Evolutionary conservation across 805 yeast genomes (phyloP).

Genomic region (Metschnikowia reukaufii): DNA sequence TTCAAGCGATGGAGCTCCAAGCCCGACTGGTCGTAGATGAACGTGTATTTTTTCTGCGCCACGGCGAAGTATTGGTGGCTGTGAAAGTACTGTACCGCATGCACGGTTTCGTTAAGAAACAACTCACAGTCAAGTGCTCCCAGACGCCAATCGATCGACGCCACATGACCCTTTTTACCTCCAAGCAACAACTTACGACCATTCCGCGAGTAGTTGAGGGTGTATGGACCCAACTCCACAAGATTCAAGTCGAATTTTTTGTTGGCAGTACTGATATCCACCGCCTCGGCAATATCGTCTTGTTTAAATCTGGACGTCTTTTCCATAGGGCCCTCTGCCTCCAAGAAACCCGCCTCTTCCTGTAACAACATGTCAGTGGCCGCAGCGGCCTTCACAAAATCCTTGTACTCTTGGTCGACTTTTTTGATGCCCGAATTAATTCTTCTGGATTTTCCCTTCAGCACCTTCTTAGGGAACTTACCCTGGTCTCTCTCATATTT

Average conservation of each 20-base stretch:
- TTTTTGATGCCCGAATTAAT: slow-evolving; percentile 49
- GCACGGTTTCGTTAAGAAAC: slow-evolving; percentile 82
- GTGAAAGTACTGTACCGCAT: slow-evolving; percentile 87
- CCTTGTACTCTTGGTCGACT: slow-evolving; percentile 68
- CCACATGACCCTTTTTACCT: slow-evolving; percentile 93
- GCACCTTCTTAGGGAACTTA: slow-evolving; percentile 16
- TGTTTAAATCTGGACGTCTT: slow-evolving; percentile 84
- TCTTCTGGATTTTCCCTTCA: slow-evolving; percentile 16
- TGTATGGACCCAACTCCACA: slow-evolving; percentile 83
- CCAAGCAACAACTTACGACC: slow-evolving; percentile 84
- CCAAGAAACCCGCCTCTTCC: slow-evolving; percentile 83
- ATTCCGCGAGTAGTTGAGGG: slow-evolving; percentile 76
- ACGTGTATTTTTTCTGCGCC: slow-evolving; percentile 94
- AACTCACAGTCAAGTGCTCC: slow-evolving; percentile 82
- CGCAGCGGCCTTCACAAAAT: slow-evolving; percentile 81
- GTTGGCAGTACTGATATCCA: slow-evolving; percentile 71
- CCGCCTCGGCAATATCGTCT: slow-evolving; percentile 69
- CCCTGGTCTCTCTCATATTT: slow-evolving; percentile 19
- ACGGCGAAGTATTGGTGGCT: slow-evolving; percentile 93
- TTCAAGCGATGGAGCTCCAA: slow-evolving; percentile 87
- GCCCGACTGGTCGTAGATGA: slow-evolving; percentile 88
- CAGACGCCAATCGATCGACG: slow-evolving; percentile 92
- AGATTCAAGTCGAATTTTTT: slow-evolving; percentile 75
- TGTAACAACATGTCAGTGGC: slow-evolving; percentile 81
- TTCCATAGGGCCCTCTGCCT: slow-evolving; percentile 91